These are phyloP conservation scores for Nicotiana benthamiana DNA, from an alignment of 257 asterid genomes.

Conservation along the genomic window DNA sequence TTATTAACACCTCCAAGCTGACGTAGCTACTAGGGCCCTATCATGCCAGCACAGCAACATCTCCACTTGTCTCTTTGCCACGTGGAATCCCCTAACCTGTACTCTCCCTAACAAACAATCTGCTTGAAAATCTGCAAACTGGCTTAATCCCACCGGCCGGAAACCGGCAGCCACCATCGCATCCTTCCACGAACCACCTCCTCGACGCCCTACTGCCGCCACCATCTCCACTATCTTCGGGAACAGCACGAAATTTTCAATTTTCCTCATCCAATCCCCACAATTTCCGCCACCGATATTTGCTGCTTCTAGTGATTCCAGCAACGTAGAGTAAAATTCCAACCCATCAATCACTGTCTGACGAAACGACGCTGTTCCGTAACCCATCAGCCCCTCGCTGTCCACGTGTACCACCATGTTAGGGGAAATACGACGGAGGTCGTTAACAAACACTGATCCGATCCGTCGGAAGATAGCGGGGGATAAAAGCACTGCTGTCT, in stretches of 20 bases:
- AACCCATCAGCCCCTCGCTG: conserved; percentile 52
- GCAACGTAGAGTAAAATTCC: conserved; percentile 67
- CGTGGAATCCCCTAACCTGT: conserved; percentile 83
- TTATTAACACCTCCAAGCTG: conserved; percentile 73
- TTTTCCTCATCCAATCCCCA: conserved; percentile 54
- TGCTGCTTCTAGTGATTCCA: conserved; percentile 78
- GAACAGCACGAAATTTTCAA: conserved; percentile 64
- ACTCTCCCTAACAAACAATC: conserved; percentile 66
- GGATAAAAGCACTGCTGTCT: conserved; percentile 55
- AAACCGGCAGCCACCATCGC: conserved; percentile 69
- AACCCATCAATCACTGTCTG: conserved; percentile 79
- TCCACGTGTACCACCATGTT: conserved; percentile 90
- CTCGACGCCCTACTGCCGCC: conserved; percentile 55
- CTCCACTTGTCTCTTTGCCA: conserved; percentile 75
- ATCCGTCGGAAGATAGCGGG: conserved; percentile 64
- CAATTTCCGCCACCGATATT: conserved; percentile 27
- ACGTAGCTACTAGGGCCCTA: conserved; percentile 77
- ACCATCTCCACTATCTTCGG: conserved; percentile 67
- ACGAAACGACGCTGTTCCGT: conserved; percentile 52
- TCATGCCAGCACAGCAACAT: conserved; percentile 98
- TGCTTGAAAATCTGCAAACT: conserved; percentile 76
- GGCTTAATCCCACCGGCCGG: conserved; percentile 73
- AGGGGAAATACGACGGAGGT: conserved; percentile 62
- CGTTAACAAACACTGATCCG: conserved; percentile 63
- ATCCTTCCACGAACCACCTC: conserved; percentile 53